phyloP scores from a whole-genome alignment of 2,329 filamentous ascomycete species.

The Leptographium radiaticola region DNA sequence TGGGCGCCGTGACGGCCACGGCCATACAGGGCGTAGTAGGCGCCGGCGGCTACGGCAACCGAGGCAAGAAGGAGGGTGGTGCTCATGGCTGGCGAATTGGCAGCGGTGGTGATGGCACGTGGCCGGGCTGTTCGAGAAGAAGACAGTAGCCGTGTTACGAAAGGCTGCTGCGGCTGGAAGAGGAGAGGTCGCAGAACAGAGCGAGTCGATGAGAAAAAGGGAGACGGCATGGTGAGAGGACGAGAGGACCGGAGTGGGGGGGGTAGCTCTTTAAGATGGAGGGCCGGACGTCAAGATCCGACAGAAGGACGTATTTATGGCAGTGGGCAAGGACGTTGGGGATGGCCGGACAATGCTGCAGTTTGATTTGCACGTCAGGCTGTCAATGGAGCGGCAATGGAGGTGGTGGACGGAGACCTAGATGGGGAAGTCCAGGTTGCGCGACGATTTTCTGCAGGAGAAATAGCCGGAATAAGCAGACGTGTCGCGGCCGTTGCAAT shows the following conservation, averaged over 20 bases:
- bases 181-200: not conserved
- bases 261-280: no score
- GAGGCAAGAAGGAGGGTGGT: constrained; percentile 3
- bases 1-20: constrained; percentile 2
- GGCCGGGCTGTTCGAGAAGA: not conserved
- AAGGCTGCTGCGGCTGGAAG: not conserved
- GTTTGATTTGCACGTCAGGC: not conserved
- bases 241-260: not conserved
- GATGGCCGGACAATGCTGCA: not conserved
- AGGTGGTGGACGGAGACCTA: not conserved
- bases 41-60: constrained; percentile 9
- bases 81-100: constrained; percentile 4
- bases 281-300: no score
- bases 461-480: no score
- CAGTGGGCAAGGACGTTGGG: not conserved
- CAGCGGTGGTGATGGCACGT: not conserved
- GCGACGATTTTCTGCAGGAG: no score
- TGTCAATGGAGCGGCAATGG: not conserved
- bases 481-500: no score
- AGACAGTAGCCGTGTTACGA: not conserved
- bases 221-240: not conserved
- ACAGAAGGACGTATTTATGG: not conserved
- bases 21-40: constrained; percentile 9
- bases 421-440: not conserved
- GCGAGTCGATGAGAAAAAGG: not conserved